Base-by-base conservation (phyloP, 2,329 filamentous ascomycete genomes). In the Myriangium duriaei region DNA sequence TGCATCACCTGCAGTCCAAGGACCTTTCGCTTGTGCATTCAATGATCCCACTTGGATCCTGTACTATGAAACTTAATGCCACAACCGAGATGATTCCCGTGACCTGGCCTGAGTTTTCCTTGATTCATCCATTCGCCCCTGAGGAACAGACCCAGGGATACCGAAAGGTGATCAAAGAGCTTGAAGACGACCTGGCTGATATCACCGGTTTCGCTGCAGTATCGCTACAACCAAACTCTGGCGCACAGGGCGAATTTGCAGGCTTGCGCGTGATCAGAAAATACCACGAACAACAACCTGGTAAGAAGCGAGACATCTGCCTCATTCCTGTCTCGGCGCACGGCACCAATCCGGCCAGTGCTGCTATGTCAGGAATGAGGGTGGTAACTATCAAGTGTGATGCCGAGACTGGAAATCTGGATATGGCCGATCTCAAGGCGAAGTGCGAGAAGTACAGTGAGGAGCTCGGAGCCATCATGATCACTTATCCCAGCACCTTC, bases 1-100 rank as follows among this genome's bases (percentile, higher is more conserved):
- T 96, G 51, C 72, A 88, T 55, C 84, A 94, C 56, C 69, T 96
- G 4, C 81, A 93, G 57, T 93, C 86, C 35, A 95, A 93, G 66
- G 88, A 96, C 56, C 66, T 96, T 11, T 95, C 88, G 1, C 70
- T 95, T 4, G 83, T 87, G 2, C 88, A 96, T 63, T 95, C 87
- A 11, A 96, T 96, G 88, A 96, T 96, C 44, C 86, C 88, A 2
- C 73, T 96, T 1, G 88, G 88, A 13, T 95, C 88, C 1, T 96
- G 88, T 68, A 96, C 88, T 11, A 96, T 96, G 88, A 96, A 96
- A 69, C 76, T 95, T 37, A 95, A 95, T 58, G 83, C 81, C 30
- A 91, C 87, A 3, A 83, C 83, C 1, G 85, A 95, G 64, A 95
- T 96, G 88, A 72, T 82, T 11, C 81, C 87, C 5, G 71, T 95